Evolutionary conservation across 495 filamentous ascomycete species (phyloP), one percentile per base, ranked within the genome.

Genomic region (Aspergillus taichungensis): DNA sequence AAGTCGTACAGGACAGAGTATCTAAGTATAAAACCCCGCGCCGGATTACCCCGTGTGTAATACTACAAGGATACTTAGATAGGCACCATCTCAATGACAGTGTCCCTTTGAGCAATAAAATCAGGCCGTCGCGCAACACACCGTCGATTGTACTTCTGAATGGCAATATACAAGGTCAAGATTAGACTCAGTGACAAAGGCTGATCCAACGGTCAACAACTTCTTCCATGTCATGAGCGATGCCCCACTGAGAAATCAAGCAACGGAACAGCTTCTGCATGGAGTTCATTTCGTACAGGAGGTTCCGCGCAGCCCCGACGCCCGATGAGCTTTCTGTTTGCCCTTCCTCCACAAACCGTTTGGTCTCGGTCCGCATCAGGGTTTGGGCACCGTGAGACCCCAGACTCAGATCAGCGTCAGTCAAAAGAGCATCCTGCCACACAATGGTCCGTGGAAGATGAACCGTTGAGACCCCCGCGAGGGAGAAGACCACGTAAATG

Each of bases 251-350:
- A 3, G 64, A 66, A 12, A 56, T 63, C 4, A 74, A 51, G 42
- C 71, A 73, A 12, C 68, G 60, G 44, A 74, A 73, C 4, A 74
- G 54, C 49, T 73, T 74, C 49, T 72, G 71, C 56, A 73, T 70
- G 11, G 68, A 71, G 42, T 73, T 73, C 44, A 74, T 54, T 44
- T 74, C 71, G 52, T 74, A 74, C 9, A 73, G 47, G 18, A 74
- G 48, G 51, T 73, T 73, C 30, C 64, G 58, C 8, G 51, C 53
- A 1, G 53, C 54, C 0, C 57, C 62, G 27, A 60, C 46, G 5
- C 48, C 46, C 6, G 54, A 44, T 0, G 53, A 47, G 3, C 57
- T 47, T 6, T 55, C 41, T 0, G 52, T 55, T 31, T 49, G 53
- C 0, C 56, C 58, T 5, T 54, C 59, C 12, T 63, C 58, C 2